phyloP scores from a whole-genome alignment of 441 rosid species.

The Jatropha multifida region DNA sequence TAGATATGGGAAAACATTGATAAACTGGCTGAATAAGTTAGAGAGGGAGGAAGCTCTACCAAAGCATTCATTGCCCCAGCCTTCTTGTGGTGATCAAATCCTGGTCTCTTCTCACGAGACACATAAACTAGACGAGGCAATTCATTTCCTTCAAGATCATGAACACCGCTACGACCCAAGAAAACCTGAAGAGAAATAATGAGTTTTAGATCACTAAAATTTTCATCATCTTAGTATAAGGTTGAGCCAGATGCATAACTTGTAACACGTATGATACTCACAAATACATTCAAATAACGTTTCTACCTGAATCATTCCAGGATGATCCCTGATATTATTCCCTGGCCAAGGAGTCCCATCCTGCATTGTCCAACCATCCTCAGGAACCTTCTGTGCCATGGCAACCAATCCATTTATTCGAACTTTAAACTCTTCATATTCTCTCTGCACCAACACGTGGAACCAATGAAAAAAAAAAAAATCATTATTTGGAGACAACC shows the following conservation, averaged over 20 bases:
- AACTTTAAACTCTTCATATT: conserved; percentile 89
- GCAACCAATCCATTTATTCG: conserved; percentile 82
- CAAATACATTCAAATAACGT: conserved; percentile 13
- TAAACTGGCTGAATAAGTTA: conserved; percentile 11
- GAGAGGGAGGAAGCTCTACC: conserved; percentile 38
- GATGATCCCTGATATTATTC: conserved; percentile 87
- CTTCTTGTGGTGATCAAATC: conserved; percentile 94
- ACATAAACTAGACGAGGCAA: conserved; percentile 86
- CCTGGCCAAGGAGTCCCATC: conserved; percentile 99
- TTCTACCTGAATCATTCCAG: conserved; percentile 97
- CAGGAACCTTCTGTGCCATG: conserved; percentile 94
- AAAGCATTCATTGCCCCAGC: conserved; percentile 98
- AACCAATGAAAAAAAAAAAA: neutral
- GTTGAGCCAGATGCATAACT: neutral
- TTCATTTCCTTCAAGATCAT: conserved; percentile 82
- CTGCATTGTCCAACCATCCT: conserved; percentile 99
- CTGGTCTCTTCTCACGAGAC: conserved; percentile 97
- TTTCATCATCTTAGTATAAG: neutral
- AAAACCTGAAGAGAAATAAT: conserved; percentile 54
- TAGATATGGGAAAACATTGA: conserved; percentile 13
- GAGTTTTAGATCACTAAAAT: conserved; percentile 4
- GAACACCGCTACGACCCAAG: conserved; percentile 82
- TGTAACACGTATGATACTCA: neutral
- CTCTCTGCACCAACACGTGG: conserved; percentile 57
- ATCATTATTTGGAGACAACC: conserved; percentile 18